Evolutionary conservation across 2,329 filamentous ascomycete species (phyloP).

Genomic region (Fusarium sp.): DNA sequence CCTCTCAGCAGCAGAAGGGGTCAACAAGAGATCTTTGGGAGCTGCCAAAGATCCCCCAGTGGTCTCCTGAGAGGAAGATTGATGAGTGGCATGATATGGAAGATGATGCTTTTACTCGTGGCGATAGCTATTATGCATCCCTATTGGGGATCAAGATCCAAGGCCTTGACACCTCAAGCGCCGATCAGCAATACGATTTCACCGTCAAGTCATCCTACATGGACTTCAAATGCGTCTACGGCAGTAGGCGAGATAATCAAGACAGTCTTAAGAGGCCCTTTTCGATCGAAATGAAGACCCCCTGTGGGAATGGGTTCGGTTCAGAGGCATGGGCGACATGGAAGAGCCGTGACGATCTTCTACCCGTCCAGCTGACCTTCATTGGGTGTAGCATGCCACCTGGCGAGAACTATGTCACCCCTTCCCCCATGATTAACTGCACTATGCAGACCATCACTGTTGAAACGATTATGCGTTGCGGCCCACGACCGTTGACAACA

Average conservation of each 20-base stretch:
- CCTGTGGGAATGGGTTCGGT: neutral
- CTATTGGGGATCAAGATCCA: neutral
- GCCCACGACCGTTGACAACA: neutral
- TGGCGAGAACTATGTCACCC: too few species aligned
- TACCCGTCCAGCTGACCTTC: neutral
- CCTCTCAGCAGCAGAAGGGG: neutral
- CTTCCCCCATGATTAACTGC: neutral
- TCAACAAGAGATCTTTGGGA: neutral
- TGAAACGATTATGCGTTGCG: neutral
- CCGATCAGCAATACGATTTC: neutral
- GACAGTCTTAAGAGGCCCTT: neutral
- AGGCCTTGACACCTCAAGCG: neutral
- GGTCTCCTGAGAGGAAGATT: neutral
- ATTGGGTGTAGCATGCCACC: too few species aligned
- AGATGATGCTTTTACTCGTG: neutral
- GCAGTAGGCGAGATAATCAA: neutral
- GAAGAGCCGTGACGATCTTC: neutral
- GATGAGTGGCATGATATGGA: neutral
- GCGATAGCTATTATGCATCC: neutral
- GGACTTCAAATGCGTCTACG: neutral
- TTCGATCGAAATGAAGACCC: neutral
- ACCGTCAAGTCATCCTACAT: neutral
- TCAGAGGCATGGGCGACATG: too few species aligned
- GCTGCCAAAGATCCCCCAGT: neutral
- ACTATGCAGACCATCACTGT: neutral